These are phyloP conservation scores for Rhizopus microsporus DNA, from an alignment of 371 early-diverging fungal species.

Conservation along the genomic window DNA sequence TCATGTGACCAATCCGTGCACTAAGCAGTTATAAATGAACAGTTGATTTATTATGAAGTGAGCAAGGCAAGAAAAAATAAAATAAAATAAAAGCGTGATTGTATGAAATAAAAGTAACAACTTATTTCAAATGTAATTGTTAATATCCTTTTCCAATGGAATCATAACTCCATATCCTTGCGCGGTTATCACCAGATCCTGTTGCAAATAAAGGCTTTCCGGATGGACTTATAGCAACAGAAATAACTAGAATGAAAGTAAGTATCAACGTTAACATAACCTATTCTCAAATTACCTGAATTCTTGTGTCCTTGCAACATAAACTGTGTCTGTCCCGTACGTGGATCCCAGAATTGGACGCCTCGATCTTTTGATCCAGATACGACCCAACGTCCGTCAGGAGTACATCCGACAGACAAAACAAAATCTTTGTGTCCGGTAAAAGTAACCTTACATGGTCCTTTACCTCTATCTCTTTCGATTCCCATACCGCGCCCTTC, in stretches of 20 bases:
- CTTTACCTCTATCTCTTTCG: slow-evolving; percentile 37
- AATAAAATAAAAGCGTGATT: too few species aligned
- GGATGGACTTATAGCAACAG: slow-evolving; percentile 84
- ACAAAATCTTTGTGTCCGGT: slow-evolving; percentile 89
- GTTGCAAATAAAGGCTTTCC: slow-evolving; percentile 89
- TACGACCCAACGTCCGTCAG: slow-evolving; percentile 91
- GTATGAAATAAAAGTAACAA: too few species aligned
- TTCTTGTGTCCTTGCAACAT: slow-evolving; percentile 97
- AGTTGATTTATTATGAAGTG: background rate
- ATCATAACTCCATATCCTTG: slow-evolving; percentile 89
- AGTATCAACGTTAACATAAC: background rate
- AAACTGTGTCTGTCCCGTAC: slow-evolving; percentile 77
- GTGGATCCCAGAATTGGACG: slow-evolving; percentile 95
- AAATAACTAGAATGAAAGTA: slow-evolving; percentile 69
- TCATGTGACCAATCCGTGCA: too few species aligned
- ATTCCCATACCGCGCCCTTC: slow-evolving; percentile 28
- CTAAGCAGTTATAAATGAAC: too few species aligned
- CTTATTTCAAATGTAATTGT: background rate
- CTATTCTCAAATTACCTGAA: slow-evolving; percentile 61
- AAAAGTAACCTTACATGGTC: slow-evolving; percentile 56
- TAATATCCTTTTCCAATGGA: slow-evolving; percentile 15
- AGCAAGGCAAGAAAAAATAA: background rate
- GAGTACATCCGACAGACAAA: slow-evolving; percentile 91
- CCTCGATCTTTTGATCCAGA: slow-evolving; percentile 94
- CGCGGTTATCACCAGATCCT: slow-evolving; percentile 95